phyloP scores from a whole-genome alignment of 2,329 filamentous ascomycete species.

The Apiospora aurea region DNA sequence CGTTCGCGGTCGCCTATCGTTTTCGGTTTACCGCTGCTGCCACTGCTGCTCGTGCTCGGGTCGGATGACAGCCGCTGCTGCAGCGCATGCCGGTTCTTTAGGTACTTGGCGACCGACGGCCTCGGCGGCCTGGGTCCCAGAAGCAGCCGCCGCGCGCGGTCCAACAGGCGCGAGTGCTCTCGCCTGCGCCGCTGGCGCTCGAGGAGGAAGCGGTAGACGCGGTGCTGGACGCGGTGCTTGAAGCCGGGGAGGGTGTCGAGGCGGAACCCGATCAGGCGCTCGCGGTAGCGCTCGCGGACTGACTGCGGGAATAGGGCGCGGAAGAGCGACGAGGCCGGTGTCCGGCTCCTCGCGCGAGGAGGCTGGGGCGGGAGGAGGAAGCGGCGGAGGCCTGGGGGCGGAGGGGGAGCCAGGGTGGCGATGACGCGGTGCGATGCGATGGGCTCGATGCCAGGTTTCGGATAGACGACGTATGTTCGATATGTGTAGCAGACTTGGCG shows the following conservation, averaged over 20 bases:
- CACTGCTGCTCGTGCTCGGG: neutral
- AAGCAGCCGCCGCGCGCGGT: conserved; percentile 56
- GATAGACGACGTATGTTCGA: neutral
- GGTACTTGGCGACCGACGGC: conserved; percentile 19
- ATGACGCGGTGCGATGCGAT: neutral
- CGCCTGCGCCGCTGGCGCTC: conserved; percentile 64
- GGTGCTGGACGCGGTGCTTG: conserved; percentile 75
- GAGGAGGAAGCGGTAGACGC: conserved; percentile 78
- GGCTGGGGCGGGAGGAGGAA: conserved; percentile 48
- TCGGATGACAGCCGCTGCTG: neutral
- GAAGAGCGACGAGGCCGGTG: conserved; percentile 53
- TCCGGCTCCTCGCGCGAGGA: conserved; percentile 50
- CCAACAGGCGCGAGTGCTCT: conserved; percentile 55
- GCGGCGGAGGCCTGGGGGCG: conserved; percentile 45
- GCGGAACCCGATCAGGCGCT: conserved; percentile 72
- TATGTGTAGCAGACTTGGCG: neutral
- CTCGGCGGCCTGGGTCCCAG: conserved; percentile 44
- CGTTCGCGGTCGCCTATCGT: neutral
- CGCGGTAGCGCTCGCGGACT: conserved; percentile 67
- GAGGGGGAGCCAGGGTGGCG: conserved; percentile 51
- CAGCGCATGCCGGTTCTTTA: conserved; percentile 24
- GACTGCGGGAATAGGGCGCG: conserved; percentile 74
- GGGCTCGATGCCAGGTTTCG: neutral
- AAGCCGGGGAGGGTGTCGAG: conserved; percentile 77
- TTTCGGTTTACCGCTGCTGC: neutral